These are phyloP conservation scores for Chalciporus sp. DNA, from an alignment of 1,284 basidiomycete species.

Conservation along the genomic window DNA sequence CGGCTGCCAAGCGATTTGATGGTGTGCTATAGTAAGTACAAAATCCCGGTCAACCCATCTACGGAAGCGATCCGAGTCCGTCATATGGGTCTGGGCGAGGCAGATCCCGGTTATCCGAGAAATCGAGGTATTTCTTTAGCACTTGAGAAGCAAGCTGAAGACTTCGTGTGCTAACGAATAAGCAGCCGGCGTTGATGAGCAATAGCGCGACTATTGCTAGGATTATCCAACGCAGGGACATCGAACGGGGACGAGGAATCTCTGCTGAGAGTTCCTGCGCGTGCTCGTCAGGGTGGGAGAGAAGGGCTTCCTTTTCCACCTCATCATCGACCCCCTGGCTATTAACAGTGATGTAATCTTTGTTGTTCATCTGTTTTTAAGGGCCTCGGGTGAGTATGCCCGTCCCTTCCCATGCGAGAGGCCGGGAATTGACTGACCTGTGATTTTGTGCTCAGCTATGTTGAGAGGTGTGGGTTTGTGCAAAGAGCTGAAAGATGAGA, in stretches of 20 bases:
- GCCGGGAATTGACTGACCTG: constrained; percentile 1
- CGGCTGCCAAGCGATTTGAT: neutral
- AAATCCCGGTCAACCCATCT: neutral
- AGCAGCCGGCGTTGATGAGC: constrained; percentile 25
- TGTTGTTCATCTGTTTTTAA: constrained; percentile 19
- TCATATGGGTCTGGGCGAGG: constrained; percentile 33
- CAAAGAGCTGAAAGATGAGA: neutral
- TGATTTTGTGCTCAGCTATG: neutral
- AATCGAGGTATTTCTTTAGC: constrained; percentile 22
- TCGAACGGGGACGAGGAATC: neutral
- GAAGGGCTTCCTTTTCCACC: constrained; percentile 19
- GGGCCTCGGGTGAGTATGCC: constrained; percentile 7
- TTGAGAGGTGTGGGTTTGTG: neutral
- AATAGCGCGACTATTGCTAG: constrained; percentile 24
- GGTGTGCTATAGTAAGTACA: neutral
- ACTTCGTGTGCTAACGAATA: constrained; percentile 18
- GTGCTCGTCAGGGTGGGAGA: constrained; percentile 6
- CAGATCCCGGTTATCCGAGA: constrained; percentile 27
- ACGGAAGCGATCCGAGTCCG: constrained; percentile 24
- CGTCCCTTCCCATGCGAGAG: too few species aligned
- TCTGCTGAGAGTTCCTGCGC: constrained; percentile 1
- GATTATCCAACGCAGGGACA: constrained; percentile 13
- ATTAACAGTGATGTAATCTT: constrained; percentile 11
- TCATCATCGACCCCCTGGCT: constrained; percentile 11
- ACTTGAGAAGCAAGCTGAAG: constrained; percentile 18